Percentiles rank a stretch among this genome's conserved stretches.
phyloP scores from a whole-genome alignment of 2,329 filamentous ascomycete genomes.

The Colletotrichum salicis region DNA sequence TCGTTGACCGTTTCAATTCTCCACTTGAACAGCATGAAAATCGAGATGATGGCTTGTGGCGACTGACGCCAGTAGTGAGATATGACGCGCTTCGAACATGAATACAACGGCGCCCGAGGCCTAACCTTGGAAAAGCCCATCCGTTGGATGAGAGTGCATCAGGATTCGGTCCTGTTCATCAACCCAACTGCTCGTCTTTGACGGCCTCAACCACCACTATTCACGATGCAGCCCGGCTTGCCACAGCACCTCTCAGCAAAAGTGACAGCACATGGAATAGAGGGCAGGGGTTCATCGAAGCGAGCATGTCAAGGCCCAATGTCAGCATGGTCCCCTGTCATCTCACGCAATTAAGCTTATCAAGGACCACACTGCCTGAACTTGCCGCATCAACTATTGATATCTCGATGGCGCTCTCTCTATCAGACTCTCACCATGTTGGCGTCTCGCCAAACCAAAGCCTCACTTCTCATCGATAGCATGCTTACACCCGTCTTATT shows the following conservation, averaged over 20 bases:
- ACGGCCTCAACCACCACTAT: neutral
- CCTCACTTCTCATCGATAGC: neutral
- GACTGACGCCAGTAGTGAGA: neutral
- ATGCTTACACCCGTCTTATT: conserved; percentile 1
- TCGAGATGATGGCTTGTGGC: conserved; percentile 2
- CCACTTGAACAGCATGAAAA: neutral
- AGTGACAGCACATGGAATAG: neutral
- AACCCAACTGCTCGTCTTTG: neutral
- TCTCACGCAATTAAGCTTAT: conserved; percentile 21
- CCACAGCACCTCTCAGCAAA: neutral
- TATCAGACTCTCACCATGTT: neutral
- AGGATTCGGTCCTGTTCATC: neutral
- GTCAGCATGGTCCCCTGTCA: conserved; percentile 3
- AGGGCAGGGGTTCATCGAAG: neutral
- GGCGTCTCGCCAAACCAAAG: neutral
- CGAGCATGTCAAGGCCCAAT: neutral
- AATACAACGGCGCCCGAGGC: conserved; percentile 2
- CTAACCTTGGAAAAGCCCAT: neutral
- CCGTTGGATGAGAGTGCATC: neutral
- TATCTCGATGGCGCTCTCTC: too few species aligned
- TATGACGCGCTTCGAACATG: conserved; percentile 3
- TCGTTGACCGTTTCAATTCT: conserved; percentile 10
- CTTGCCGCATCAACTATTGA: neutral
- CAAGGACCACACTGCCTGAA: conserved; percentile 5
- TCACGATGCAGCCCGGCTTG: neutral